Conservation (phyloP, 1,284 basidiomycete genomes). For the Tetrapyrgos nigripes region DNA sequence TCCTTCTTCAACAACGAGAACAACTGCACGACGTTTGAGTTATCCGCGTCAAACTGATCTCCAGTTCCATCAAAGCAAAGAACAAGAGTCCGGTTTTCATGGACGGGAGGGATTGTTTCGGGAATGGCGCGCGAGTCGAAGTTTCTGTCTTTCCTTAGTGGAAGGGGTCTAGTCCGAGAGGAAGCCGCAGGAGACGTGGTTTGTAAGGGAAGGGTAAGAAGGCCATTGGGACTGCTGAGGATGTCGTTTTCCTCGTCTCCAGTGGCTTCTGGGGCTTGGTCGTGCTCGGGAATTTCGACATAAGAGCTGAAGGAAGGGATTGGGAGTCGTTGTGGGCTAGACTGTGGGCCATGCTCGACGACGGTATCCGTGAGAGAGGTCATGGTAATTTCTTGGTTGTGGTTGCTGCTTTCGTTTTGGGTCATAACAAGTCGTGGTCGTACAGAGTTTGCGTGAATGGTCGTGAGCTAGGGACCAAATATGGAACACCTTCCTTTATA, state of each 20-base stretch:
- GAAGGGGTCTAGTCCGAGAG: not conserved
- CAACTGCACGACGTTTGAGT: conserved; percentile 55
- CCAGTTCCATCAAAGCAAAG: conserved; percentile 12
- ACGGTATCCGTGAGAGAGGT: conserved; percentile 5
- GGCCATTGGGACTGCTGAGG: not conserved
- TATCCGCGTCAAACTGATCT: conserved; percentile 23
- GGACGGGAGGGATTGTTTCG: not conserved
- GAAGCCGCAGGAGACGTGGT: not conserved
- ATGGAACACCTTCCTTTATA: too few relatives aligned
- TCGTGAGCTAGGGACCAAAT: too few relatives aligned
- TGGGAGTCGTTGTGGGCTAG: not conserved
- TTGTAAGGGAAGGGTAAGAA: not conserved
- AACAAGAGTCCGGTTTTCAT: conserved; percentile 3
- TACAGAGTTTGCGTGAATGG: too few relatives aligned
- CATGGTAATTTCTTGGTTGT: conserved; percentile 4
- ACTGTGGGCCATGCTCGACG: not conserved
- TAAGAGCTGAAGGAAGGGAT: not conserved
- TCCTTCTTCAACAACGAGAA: conserved; percentile 62
- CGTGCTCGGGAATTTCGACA: not conserved
- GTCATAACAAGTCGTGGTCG: not conserved
- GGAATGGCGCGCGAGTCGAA: not conserved
- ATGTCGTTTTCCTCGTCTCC: not conserved
- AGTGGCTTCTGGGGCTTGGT: not conserved
- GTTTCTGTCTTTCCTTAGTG: not conserved
- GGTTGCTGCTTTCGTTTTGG: not conserved